Base-by-base conservation (phyloP, 2,329 filamentous ascomycete genomes). In the Botrytis sinoallii region DNA sequence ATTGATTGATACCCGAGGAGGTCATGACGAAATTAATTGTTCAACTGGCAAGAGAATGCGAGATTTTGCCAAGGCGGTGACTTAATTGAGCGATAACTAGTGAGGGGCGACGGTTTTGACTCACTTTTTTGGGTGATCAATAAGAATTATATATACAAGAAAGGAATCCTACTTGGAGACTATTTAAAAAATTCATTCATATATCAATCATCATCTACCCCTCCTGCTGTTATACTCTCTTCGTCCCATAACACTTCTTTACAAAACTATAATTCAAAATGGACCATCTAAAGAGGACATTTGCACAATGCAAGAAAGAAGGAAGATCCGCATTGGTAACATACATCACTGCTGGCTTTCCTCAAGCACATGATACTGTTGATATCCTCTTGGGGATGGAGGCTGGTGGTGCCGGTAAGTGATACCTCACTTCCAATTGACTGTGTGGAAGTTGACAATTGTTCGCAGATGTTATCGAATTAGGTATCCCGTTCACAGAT, bases 401-500 rank as follows among this genome's bases (percentile, higher is more conserved):
- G 85, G 93, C 91, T 82, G 96, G 96, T 81, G 96, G 96, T 78
- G 91, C 95, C 80, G 93, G 93, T 96, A 85, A 79, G 87, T 44
- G 52, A 18, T 4, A 25, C 35, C 4, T 40, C 8, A 25, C 14
- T 9, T 40, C 38, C 40, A 29, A 38, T 35, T 59, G 40, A 71
- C 69, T 59, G 42, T n/a, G 9, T 20, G 20, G n/a, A 35, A 32
- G 40, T 22, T 61, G 40, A 38, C 71, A 75, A 42, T 75, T 46
- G 29, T n/a, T 74, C 66, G 9, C 78, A 94, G 96, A 99, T 83
- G 86, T 99, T 75, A 97, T 99, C 80, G 96, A 99, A 84, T 90
- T 99, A 78, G 96, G 95, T 76, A 91, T 97, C 73, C 96, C 96
- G 70, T 99, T 99, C 85, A 98, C 95, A 80, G 96, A 99, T 83